Conservation (phyloP, 106 monocot genomes). For the Dendrobium catenatum region DNA sequence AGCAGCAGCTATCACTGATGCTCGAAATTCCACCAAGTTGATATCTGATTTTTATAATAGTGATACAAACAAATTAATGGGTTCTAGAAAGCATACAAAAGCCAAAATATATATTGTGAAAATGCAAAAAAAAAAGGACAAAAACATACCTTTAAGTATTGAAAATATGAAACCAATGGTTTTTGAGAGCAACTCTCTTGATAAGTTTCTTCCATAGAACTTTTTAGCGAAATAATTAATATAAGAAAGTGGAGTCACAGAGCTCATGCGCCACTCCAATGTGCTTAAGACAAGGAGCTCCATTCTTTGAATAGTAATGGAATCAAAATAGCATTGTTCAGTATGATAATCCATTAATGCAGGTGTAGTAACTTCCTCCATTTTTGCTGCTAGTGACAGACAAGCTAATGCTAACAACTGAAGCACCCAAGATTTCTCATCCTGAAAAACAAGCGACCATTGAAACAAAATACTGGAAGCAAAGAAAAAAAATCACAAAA, state of each 20-base stretch:
- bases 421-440: slow-evolving; percentile 49
- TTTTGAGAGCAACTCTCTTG: slow-evolving; percentile 21
- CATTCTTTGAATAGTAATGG: slow-evolving; percentile 53
- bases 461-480: background rate
- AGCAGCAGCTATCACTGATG: slow-evolving; percentile 55
- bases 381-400: slow-evolving; percentile 81
- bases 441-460: slow-evolving; percentile 20
- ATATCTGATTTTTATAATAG: slow-evolving; percentile 23
- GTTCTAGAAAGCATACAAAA: background rate
- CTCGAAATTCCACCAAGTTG: slow-evolving; percentile 43
- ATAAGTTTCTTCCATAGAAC: slow-evolving; percentile 11
- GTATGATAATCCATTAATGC: slow-evolving; percentile 39
- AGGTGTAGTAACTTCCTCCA: slow-evolving; percentile 67
- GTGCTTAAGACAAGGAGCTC: slow-evolving; percentile 82
- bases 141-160: slow-evolving; percentile 41
- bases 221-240: slow-evolving; percentile 42
- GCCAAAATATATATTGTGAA: background rate
- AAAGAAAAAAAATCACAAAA: background rate
- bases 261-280: slow-evolving; percentile 77
- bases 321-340: slow-evolving; percentile 35
- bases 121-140: background rate
- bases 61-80: background rate
- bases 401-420: slow-evolving; percentile 67
- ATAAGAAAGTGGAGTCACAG: slow-evolving; percentile 72
- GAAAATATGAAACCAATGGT: slow-evolving; percentile 39